Base-by-base conservation (phyloP, 108 stramenopile species). In the Phaeodactylum tricornutum region DNA sequence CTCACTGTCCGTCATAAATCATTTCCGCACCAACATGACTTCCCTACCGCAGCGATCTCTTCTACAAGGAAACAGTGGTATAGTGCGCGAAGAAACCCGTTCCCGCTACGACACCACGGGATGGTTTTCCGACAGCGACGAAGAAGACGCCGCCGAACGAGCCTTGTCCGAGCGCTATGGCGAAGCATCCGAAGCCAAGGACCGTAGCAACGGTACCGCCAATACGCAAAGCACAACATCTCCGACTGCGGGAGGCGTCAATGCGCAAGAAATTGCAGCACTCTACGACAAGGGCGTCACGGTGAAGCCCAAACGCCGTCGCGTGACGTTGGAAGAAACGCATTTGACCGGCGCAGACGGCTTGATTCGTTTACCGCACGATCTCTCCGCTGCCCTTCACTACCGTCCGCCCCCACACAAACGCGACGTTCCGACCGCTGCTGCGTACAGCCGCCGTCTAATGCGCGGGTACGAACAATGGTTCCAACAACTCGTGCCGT, bases 61-160 rank as follows among this genome's bases (percentile, higher is more conserved):
- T n/a, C n/a, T n/a, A n/a, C n/a, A n/a, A n/a, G n/a, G n/a, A n/a
- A n/a, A n/a, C n/a, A n/a, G n/a, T n/a, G n/a, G n/a, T n/a, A n/a
- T n/a, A n/a, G n/a, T n/a, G n/a, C n/a, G n/a, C n/a, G n/a, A n/a
- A n/a, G n/a, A n/a, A n/a, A n/a, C n/a, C n/a, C n/a, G n/a, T n/a
- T n/a, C n/a, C n/a, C n/a, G n/a, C n/a, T n/a, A n/a, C n/a, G n/a
- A n/a, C n/a, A n/a, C n/a, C n/a, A n/a, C n/a, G n/a, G n/a, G n/a
- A n/a, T n/a, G n/a, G n/a, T n/a, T n/a, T n/a, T n/a, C n/a, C n/a
- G n/a, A n/a, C n/a, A n/a, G n/a, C n/a, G 33, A 34, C 11, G 63
- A 61, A 24, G 77, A 77, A 43, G 82, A 79, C 35, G 77, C 79
- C 50, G 71, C 77, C 55, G 79, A 87, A 51, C 75, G 64, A 12